Base-by-base conservation (phyloP, 2,329 filamentous ascomycete genomes). In the Aspergillus terreus region DNA sequence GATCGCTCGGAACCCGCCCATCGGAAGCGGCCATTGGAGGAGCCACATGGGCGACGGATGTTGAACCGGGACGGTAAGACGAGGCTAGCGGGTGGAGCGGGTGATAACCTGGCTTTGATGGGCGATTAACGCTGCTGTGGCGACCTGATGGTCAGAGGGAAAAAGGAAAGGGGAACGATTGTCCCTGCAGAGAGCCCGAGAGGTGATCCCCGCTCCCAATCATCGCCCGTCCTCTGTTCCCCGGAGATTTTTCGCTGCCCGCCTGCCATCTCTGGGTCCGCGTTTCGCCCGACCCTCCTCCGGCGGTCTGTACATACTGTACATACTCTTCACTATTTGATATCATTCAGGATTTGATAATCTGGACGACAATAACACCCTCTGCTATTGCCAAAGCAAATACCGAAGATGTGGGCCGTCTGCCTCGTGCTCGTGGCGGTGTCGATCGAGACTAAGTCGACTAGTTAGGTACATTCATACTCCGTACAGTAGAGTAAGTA, bases 391-490 rank as follows among this genome's bases (percentile, higher is more conserved):
- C 27, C 23, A 23, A 23, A 30, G 7, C 27, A 30, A 30, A 30
- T 30, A 30, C 27, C 9, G 27, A 30, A 30, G 27, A 30, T 30
- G 36, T 47, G 30, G 41, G 19, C 47, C 35, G 6, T 23, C 23
- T 47, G 41, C 49, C 49, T 54, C 46, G 49, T 55, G 50, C 54
- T 48, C 27, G 55, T 57, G 52, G 52, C 52, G 50, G 55, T 55
- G 55, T 55, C 52, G 51, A 55, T 53, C 47, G 46, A 50, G 42
- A 53, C 21, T 44, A 51, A 23, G 6, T 23, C 23, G 23, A 23
- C 19, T 19, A 19, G 19, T 19, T 19, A 19, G 19, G 4, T 19
- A 19, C 19, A 19, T 19, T 2, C 17, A 19, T 19, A 19, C 19
- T 19, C 3, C 19, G 19, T 19, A 19, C 19, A 19, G 19, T 19